Evolutionary conservation across 164 flowering plant genomes (phyloP), one percentile per base, ranked within the genome.

Genomic region (Nymphaea colorata): DNA sequence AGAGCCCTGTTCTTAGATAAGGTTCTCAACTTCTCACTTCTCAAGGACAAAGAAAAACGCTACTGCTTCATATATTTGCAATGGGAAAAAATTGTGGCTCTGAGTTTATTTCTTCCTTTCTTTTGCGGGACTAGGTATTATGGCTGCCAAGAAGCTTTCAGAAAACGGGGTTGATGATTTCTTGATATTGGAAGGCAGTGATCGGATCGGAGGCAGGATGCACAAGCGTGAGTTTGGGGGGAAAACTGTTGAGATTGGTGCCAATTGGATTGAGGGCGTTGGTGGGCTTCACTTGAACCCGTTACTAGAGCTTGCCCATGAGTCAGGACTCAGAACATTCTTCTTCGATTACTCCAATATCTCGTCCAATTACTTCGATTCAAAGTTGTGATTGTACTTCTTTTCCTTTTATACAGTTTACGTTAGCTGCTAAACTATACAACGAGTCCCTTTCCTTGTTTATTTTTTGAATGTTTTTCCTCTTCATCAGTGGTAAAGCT

Each of bases 261-360:
- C 80, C 10, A 77, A 73, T 42, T 80, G 83, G 83, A 70, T 80
- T 3, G 76, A 76, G 64, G 80, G 80, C 18, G 70, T 67, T 45
- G 73, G 71, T 17, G 78, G 80, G 41, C 25, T 53, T 51, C 47
- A 79, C 16, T 36, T 17, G 41, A 80, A 76, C 41, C 83, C 79
- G 6, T 68, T 78, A 42, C 74, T 68, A 76, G 65, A 67, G 4
- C 72, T 79, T 57, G 77, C 73, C 36, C 70, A 77, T 11, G 65
- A 77, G 45, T 59, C 66, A 4, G 42, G 68, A 15, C 78, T 78
- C 41, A 64, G 64, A 5, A 74, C 70, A 8, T 74, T 5, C 62
- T 44, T 16, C 5, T 71, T 75, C 43, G 71, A 77, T 59, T 73
- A 61, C 63, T 6, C 63, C 63, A 61, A 61, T 61, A 5, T 61